phyloP scores from a whole-genome alignment of 495 filamentous ascomycete genomes.

The Penicillium bovifimosum region DNA sequence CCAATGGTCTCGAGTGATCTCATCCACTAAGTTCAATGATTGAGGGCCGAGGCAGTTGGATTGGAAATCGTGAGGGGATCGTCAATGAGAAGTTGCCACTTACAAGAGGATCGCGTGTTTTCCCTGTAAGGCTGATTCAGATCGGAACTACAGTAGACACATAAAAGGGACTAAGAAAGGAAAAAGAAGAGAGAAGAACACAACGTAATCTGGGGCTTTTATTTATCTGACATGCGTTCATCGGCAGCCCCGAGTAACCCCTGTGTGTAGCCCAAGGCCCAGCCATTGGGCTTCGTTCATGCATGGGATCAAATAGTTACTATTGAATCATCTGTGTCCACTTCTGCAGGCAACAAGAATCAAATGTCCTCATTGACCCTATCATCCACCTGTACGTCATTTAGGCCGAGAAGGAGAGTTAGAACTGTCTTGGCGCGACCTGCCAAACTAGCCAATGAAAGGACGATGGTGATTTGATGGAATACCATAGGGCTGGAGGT shows the following conservation, averaged over 20 bases:
- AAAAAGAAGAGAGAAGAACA: neutral
- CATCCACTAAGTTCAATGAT: neutral
- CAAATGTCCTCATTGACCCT: no score
- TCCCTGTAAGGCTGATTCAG: conserved; percentile 2
- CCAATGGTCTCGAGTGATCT: neutral
- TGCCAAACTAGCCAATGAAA: no score
- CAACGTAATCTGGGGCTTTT: neutral
- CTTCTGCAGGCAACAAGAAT: neutral
- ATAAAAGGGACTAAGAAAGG: neutral
- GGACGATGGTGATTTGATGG: no score
- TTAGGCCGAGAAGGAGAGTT: no score
- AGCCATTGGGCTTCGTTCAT: neutral
- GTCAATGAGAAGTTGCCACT: no score
- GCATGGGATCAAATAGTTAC: neutral
- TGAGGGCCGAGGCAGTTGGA: no score
- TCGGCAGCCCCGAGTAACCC: conserved; percentile 22
- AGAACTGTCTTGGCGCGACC: no score
- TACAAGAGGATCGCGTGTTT: neutral
- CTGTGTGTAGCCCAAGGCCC: conserved; percentile 11
- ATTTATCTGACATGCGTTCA: conserved; percentile 24
- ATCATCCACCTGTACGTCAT: no score
- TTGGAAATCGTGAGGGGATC: no score
- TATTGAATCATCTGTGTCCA: no score
- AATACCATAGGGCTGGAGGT: conserved; percentile 5
- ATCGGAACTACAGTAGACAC: neutral